Evolutionary conservation across 257 asterid genomes (phyloP), one percentile per base, ranked within the genome.

Genomic region (Solanum medicagineum): DNA sequence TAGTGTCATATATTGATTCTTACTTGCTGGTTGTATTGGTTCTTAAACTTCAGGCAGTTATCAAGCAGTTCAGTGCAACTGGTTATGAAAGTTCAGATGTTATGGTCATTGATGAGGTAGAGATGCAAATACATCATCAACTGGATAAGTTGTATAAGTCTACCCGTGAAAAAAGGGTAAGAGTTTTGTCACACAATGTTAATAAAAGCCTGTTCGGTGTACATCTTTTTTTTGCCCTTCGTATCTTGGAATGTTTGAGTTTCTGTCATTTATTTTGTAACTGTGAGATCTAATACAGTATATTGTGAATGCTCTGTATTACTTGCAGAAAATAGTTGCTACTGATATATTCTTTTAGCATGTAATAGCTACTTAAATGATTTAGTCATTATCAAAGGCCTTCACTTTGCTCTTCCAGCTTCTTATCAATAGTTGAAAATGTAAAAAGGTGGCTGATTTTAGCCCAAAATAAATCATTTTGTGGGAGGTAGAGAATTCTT

Each of bases 161-260:
- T 83, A 97, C 99, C 85, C 97, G 98, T 44, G 86, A 92, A 53
- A 98, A 97, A 87, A 92, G 96, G 98, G 99, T 97, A 90, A 93
- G 63, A 54, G 53, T 88, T 1, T 71, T 47, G 14, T 54, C 19
- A 80, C 65, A 54, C 2, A 26, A 79, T 51, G 26, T 53, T 26
- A 51, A 79, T 29, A 79, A 51, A 42, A 53, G 83, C 65, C 29
- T 53, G 83, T 53, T 53, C 19, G 1, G 26, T 53, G 83, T 32
- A 36, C 42, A 36, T 36, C 42, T 36, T 36, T 36, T 4, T 36
- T 36, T 36, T 36, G 3, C 36, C 36, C 42, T 36, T 36, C 42
- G 42, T 36, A 36, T 36, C 5, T 36, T 36, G 42, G 26, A 79
- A 79, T 1, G 8, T 79, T 26, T 26, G 83, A 79, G 29, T 63